Evolutionary conservation across 257 asterid species (phyloP).

Genomic region (Striga asiatica): DNA sequence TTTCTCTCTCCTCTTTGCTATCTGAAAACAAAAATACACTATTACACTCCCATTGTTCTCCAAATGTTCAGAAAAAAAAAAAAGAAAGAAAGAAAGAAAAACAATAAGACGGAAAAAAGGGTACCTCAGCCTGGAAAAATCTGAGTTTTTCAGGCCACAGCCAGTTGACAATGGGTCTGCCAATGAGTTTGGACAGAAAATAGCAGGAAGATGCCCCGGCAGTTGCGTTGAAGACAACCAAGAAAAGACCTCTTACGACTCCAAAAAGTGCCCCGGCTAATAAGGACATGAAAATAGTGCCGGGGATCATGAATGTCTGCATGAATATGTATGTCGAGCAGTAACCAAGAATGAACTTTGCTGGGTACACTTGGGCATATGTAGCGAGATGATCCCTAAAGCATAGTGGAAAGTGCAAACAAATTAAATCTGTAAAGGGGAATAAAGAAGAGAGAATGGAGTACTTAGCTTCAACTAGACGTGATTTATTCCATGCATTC

Average conservation of each 20-base stretch:
- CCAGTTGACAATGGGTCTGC: slow-evolving; percentile 79
- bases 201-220: slow-evolving; percentile 98
- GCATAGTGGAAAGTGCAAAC: slow-evolving; percentile 9
- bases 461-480: no score
- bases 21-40: slow-evolving; percentile 44
- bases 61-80: background rate
- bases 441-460: background rate
- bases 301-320: slow-evolving; percentile 99
- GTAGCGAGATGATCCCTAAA: slow-evolving; percentile 80
- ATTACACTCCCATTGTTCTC: background rate
- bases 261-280: slow-evolving; percentile 98
- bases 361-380: slow-evolving; percentile 65
- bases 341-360: slow-evolving; percentile 86
- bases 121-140: slow-evolving; percentile 94
- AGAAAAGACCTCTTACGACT: slow-evolving; percentile 71
- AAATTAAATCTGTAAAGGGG: background rate
- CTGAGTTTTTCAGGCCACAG: slow-evolving; percentile 87
- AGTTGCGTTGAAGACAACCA: slow-evolving; percentile 92
- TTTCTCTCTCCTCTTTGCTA: slow-evolving; percentile 79
- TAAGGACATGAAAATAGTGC: slow-evolving; percentile 95
- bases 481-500: no score
- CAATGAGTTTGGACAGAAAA: slow-evolving; percentile 80
- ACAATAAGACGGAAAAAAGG: no score
- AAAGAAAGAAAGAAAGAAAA: background rate
- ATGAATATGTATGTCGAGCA: slow-evolving; percentile 93